These are phyloP conservation scores for Delphinella strobiligena DNA, from an alignment of 2,329 filamentous ascomycete species.

Conservation along the genomic window DNA sequence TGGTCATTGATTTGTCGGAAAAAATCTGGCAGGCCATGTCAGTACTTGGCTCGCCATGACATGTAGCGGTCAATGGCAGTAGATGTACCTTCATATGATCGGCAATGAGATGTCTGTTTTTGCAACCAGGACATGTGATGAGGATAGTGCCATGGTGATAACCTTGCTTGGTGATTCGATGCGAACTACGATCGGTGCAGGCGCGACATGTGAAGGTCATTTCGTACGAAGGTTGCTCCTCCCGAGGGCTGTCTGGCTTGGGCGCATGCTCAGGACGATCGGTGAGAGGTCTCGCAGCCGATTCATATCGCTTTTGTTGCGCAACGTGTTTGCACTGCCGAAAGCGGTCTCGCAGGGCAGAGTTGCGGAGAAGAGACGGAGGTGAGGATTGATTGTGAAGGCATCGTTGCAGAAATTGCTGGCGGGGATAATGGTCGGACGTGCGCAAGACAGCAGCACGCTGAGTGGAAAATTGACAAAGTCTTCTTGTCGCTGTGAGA, in stretches of 20 bases:
- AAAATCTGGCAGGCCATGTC: conserved; percentile 45
- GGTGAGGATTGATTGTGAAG: conserved; percentile 3
- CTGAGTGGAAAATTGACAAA: no score
- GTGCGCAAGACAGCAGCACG: no score
- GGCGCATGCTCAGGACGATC: conserved; percentile 14
- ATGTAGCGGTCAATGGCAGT: not conserved
- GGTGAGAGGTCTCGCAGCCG: conserved; percentile 15
- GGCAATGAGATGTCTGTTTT: conserved; percentile 79
- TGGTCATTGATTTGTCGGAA: conserved; percentile 54
- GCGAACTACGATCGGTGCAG: conserved; percentile 67
- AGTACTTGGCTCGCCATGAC: not conserved
- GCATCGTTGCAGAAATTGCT: not conserved
- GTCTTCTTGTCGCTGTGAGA: no score
- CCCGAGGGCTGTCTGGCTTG: conserved; percentile 12
- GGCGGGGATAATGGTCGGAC: no score
- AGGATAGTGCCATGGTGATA: conserved; percentile 86
- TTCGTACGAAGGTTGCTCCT: conserved; percentile 58
- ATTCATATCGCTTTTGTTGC: conserved; percentile 10
- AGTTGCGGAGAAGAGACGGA: conserved; percentile 12
- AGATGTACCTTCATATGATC: conserved; percentile 60
- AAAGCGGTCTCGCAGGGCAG: conserved; percentile 17
- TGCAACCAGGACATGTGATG: conserved; percentile 77
- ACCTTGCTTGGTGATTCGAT: conserved; percentile 82
- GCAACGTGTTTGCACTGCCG: conserved; percentile 10
- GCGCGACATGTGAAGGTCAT: conserved; percentile 81